Base-by-base conservation (phyloP, 208 protist species). In the Trypanosomatidae sp. region DNA sequence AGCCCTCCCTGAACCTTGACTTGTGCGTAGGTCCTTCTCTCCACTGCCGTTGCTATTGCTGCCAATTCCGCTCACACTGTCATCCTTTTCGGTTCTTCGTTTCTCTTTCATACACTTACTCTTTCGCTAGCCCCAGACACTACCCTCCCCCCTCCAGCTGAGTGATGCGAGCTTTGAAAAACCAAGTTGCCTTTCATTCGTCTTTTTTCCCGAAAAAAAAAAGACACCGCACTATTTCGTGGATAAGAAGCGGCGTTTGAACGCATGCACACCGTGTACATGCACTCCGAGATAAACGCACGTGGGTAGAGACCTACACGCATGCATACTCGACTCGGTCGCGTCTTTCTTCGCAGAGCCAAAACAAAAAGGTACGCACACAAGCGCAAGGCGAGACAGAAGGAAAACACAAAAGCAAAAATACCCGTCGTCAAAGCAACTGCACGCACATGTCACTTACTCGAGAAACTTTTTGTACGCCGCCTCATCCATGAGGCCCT, bases 381-480 rank as follows among this genome's bases (percentile, higher is more conserved):
- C 59, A 22, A 36, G 36, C 33, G 33, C 15, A 39, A 28, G 28
- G 43, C 2, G 46, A 25, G 41, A 53, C 25, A 33, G 2, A 68
- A 52, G 44, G 28, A 39, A 55, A 39, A 13, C 47, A 13, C 28
- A 41, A 56, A 58, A 69, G 10, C 5, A 56, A 76, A 41, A 76
- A 46, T 46, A 79, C 25, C 49, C 22, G 55, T 39, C 25, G 46
- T 60, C 30, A 19, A 39, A 60, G n/a, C 39, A 22, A 17, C n/a
- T 47, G 47, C 15, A 25, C 44, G 44, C n/a, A 22, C 13, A 41
- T 33, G 49, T 13, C 43, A 25, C 80, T 93, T 93, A 93, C 79
- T 94, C 85, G 28, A 95, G 84, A 80, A 94, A 97, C 76, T 92
- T 94, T 71, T 95, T 89, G 83, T 97, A 97, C 66, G 90, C 79